Conservation (phyloP, 345 rosid genomes). For the Lepidium africanum region DNA sequence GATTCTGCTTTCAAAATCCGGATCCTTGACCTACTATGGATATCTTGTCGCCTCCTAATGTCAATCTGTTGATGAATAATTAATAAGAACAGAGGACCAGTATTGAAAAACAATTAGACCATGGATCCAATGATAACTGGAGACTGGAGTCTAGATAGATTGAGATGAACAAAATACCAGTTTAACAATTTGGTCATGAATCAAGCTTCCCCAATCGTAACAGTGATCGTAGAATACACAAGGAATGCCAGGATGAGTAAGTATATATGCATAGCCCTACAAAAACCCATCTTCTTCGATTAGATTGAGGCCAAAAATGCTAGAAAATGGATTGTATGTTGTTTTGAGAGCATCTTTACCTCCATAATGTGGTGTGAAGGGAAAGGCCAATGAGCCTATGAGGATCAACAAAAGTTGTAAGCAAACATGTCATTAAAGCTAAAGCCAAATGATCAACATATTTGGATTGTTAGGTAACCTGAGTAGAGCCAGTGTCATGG, state of each 20-base stretch:
- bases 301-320: background rate
- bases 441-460: background rate
- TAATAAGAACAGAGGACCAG: background rate
- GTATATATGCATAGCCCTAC: conserved; percentile 86
- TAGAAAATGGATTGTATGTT: background rate
- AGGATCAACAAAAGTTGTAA: conserved; percentile 9
- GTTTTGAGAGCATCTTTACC: conserved; percentile 33
- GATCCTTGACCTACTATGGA: conserved; percentile 60
- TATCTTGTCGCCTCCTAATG: conserved; percentile 49
- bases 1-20: conserved; percentile 54
- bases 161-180: conserved; percentile 35
- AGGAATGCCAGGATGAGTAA: conserved; percentile 92
- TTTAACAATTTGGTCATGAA: conserved; percentile 67
- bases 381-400: conserved; percentile 88
- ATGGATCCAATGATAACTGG: background rate
- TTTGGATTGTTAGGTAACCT: conserved; percentile 33
- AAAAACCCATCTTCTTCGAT: background rate
- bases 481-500: conserved; percentile 94
- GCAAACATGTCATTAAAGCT: background rate
- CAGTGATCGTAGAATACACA: conserved; percentile 81
- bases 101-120: background rate
- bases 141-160: no score
- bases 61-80: conserved; percentile 40
- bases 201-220: conserved; percentile 63
- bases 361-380: conserved; percentile 75